phyloP scores from a whole-genome alignment of 176 grass and related monocot species.

The Zea mays region DNA sequence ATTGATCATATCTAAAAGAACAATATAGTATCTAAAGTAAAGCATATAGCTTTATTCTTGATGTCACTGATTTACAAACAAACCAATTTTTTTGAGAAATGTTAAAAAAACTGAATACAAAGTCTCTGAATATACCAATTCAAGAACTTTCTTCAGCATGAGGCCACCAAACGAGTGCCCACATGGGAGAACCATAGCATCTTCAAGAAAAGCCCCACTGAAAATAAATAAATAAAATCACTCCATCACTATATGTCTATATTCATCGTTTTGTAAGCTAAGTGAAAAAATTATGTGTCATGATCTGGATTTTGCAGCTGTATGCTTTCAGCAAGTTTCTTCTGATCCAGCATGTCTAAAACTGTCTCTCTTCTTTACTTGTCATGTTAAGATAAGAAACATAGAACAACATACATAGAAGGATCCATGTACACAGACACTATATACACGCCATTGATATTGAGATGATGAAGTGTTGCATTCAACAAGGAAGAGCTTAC shows the following conservation, averaged over 20 bases:
- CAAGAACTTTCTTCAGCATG: slow-evolving; percentile 78
- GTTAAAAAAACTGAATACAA: not conserved
- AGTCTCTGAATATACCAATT: slow-evolving; percentile 54
- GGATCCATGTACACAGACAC: not conserved
- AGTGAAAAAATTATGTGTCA: slow-evolving; percentile 1
- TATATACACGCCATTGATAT: not conserved
- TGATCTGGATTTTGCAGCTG: not conserved
- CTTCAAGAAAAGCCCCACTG: slow-evolving; percentile 81
- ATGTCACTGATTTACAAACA: slow-evolving; percentile 5
- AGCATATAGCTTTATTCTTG: not conserved
- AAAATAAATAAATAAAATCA: slow-evolving; percentile 18
- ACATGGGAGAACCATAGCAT: slow-evolving; percentile 80
- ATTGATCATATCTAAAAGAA: not conserved
- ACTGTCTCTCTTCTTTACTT: not conserved
- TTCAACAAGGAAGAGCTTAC: slow-evolving; percentile 52
- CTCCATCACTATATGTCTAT: not conserved
- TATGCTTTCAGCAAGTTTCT: not conserved
- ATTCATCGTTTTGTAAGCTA: not conserved
- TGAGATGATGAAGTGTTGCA: slow-evolving; percentile 24
- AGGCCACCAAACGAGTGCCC: slow-evolving; percentile 79
- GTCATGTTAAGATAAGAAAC: slow-evolving; percentile 10
- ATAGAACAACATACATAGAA: slow-evolving; percentile 11
- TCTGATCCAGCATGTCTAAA: slow-evolving; percentile 3
- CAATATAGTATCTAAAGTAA: not conserved
- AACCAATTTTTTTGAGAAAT: not conserved